Evolutionary conservation across 2,329 filamentous ascomycete species (phyloP).

Genomic region (Exserohilum turcica): DNA sequence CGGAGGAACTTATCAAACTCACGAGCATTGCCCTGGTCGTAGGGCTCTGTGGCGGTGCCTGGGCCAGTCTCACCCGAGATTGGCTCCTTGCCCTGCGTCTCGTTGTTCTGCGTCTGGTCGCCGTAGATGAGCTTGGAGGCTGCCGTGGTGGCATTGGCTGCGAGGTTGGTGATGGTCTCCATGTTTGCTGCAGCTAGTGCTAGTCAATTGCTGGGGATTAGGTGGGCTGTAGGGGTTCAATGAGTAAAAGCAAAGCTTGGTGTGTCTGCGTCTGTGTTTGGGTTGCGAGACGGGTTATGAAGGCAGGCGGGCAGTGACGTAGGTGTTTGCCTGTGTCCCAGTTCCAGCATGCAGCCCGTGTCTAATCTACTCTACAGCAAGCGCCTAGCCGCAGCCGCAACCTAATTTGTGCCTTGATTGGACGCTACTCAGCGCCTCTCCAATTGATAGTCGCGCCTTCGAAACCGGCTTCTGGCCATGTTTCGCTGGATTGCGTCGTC

Average conservation of each 20-base stretch:
- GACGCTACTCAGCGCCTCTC: no score
- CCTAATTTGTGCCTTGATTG: constrained; percentile 5
- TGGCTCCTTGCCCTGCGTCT: constrained; percentile 63
- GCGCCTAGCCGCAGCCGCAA: constrained; percentile 21
- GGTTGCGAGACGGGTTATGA: constrained; percentile 16
- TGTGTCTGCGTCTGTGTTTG: constrained; percentile 1
- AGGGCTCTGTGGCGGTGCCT: constrained; percentile 72
- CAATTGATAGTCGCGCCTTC: no score
- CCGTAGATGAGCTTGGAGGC: constrained; percentile 49
- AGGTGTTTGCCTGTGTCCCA: constrained; percentile 19
- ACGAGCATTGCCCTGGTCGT: constrained; percentile 74
- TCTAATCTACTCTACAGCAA: constrained; percentile 15
- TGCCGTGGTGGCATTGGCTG: constrained; percentile 27
- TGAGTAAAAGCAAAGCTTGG: constrained; percentile 1
- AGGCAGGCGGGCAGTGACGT: constrained; percentile 27
- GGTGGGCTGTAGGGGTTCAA: neutral
- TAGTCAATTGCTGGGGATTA: constrained; percentile 1
- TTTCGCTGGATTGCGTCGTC: no score
- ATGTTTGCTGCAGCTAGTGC: constrained; percentile 25
- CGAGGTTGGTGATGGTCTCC: constrained; percentile 49
- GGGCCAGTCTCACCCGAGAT: constrained; percentile 72
- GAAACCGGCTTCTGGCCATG: no score
- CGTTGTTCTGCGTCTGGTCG: constrained; percentile 46
- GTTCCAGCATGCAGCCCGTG: constrained; percentile 12
- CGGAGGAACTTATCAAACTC: constrained; percentile 22